A percentile compares a stretch with the other conserved stretches of the same genome.
These are phyloP conservation scores for Monosporozyma solicola DNA, from an alignment of 805 yeast genomes.

Conservation along the genomic window DNA sequence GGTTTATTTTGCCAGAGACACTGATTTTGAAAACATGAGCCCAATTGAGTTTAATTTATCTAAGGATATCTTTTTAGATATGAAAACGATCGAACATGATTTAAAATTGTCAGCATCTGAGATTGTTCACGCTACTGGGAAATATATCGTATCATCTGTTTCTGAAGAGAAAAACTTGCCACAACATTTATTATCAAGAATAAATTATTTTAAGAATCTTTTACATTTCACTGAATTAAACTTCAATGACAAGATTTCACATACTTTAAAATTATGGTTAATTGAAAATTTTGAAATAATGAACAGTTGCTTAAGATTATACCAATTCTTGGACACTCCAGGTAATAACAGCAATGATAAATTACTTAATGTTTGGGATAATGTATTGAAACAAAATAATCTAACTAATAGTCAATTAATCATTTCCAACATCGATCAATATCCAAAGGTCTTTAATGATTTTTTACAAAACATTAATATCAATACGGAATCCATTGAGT, in stretches of 20 bases:
- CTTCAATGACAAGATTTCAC: slow-evolving; percentile 33
- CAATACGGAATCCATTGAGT: slow-evolving; percentile 8
- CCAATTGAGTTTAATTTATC: slow-evolving; percentile 44
- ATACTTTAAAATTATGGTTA: slow-evolving; percentile 33
- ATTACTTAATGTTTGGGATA: slow-evolving; percentile 7
- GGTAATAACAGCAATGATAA: not conserved
- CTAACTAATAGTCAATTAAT: slow-evolving; percentile 19
- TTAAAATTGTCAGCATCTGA: slow-evolving; percentile 43
- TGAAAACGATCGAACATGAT: slow-evolving; percentile 42
- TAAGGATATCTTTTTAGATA: slow-evolving; percentile 36
- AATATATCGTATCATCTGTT: slow-evolving; percentile 45
- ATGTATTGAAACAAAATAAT: slow-evolving; percentile 5
- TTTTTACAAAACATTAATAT: slow-evolving; percentile 17
- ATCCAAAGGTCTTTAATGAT: slow-evolving; percentile 20
- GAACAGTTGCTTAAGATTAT: slow-evolving; percentile 33
- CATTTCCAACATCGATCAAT: slow-evolving; percentile 15
- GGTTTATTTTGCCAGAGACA: slow-evolving; percentile 44
- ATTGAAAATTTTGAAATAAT: slow-evolving; percentile 36
- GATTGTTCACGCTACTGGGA: slow-evolving; percentile 46
- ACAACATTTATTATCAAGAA: slow-evolving; percentile 45
- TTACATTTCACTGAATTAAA: slow-evolving; percentile 39
- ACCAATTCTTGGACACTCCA: not conserved
- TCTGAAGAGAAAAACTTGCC: slow-evolving; percentile 34
- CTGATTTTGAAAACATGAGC: slow-evolving; percentile 24
- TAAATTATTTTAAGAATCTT: slow-evolving; percentile 36